These are phyloP conservation scores for Cladosporium sp. DNA, from an alignment of 2,329 filamentous ascomycete species.

Conservation along the genomic window DNA sequence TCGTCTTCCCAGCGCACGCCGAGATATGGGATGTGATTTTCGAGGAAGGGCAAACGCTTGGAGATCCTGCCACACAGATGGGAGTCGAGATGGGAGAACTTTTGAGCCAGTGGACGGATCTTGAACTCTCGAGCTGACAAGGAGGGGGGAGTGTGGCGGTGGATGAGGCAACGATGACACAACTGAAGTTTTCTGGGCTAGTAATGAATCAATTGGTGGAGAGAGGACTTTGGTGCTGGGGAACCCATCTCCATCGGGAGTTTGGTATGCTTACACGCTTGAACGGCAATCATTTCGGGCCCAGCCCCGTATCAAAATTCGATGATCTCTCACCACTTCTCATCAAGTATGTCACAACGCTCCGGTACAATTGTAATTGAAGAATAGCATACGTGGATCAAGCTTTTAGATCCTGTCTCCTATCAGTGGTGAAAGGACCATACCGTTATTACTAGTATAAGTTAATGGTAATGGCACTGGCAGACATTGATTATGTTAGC, in stretches of 20 bases:
- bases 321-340: no score
- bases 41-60: not conserved
- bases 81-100: constrained; percentile 10
- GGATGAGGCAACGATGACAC: not conserved
- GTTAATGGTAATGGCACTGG: no score
- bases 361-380: no score
- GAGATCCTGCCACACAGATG: not conserved
- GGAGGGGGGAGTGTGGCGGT: not conserved
- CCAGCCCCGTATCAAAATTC: not conserved
- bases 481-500: no score
- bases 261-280: constrained; percentile 4
- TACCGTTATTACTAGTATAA: no score
- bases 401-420: no score
- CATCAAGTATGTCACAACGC: no score
- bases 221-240: not conserved
- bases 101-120: constrained; percentile 8
- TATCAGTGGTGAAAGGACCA: no score
- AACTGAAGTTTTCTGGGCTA: not conserved
- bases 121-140: not conserved
- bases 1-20: constrained; percentile 34
- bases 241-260: no score
- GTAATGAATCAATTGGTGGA: not conserved
- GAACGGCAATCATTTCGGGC: not conserved
- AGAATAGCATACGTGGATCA: no score
- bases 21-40: constrained; percentile 12